phyloP scores from a whole-genome alignment of 176 grass and related monocot species.

The Phoenix dactylifera region DNA sequence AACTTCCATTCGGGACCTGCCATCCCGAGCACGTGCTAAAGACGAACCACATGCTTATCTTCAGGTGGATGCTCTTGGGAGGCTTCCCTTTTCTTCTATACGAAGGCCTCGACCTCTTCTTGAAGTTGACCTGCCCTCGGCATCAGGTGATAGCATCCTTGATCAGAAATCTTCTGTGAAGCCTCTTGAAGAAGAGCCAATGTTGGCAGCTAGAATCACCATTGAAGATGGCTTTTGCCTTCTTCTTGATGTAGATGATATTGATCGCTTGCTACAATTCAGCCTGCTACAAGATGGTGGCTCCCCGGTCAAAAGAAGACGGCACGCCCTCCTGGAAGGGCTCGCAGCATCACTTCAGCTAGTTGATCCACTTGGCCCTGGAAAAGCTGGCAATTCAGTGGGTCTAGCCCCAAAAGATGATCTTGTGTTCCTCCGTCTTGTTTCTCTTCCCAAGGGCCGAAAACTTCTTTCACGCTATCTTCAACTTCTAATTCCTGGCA shows the following conservation, averaged over 20 bases:
- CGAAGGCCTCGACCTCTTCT: constrained; percentile 73
- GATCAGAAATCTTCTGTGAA: constrained; percentile 44
- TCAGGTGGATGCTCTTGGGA: constrained; percentile 78
- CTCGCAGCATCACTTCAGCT: constrained; percentile 63
- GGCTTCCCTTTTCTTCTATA: constrained; percentile 79
- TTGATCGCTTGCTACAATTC: constrained; percentile 62
- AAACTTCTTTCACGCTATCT: constrained; percentile 61
- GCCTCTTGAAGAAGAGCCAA: constrained; percentile 69
- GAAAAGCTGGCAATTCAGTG: constrained; percentile 25
- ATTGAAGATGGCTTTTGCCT: constrained; percentile 68
- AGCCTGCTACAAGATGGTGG: constrained; percentile 64
- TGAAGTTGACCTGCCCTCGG: constrained; percentile 54
- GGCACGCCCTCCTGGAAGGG: constrained; percentile 51
- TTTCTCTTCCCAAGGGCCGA: constrained; percentile 68
- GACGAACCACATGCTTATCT: constrained; percentile 82
- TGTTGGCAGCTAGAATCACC: constrained; percentile 77
- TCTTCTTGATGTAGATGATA: constrained; percentile 77
- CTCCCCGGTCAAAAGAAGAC: constrained; percentile 50
- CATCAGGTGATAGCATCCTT: constrained; percentile 23
- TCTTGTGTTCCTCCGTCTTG: constrained; percentile 61
- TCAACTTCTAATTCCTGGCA: constrained; percentile 37
- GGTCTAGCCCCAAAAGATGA: constrained; percentile 41
- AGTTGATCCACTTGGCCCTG: constrained; percentile 55
- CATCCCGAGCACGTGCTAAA: constrained; percentile 34
- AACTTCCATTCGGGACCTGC: constrained; percentile 44